Evolutionary conservation across 345 rosid species (phyloP), one percentile per base, ranked within the genome.

Genomic region (Schrenkiella parvula): DNA sequence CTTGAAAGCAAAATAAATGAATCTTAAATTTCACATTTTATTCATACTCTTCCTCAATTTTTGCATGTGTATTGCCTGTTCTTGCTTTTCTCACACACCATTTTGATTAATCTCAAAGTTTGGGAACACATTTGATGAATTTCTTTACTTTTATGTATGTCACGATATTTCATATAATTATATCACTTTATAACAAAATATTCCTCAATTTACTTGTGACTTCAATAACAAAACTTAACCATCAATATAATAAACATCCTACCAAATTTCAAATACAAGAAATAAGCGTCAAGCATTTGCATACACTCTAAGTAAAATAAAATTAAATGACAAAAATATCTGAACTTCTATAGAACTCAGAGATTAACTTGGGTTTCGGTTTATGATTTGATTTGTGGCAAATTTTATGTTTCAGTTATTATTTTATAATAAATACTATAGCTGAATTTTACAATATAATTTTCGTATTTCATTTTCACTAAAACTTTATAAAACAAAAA

Each of bases 81-180:
- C 22, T 68, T 67, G 79, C 79, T 68, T 75, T 61, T 34, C 11
- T 61, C 19, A 53, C 74, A 75, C 79, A 75, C 64, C 41, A 68
- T 68, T 58, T 68, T 19, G 69, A 68, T 68, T 75, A 52, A 68
- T 53, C 48, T 42, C 57, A 42, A 68, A 51, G 34, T 28, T 68
- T 67, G 39, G 13, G 15, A 39, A 56, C 62, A 58, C 43, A n/a
- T 19, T 19, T 56, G 8, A 37, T 57, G 15, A 21, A 15, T 55
- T 64, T n/a, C n/a, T n/a, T n/a, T n/a, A n/a, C n/a, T n/a, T 52
- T 43, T 4, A 15, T 43, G 22, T 55, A 34, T 43, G 4, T 47
- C 22, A 39, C 22, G 19, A 44, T 37, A 50, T 29, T 38, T 41
- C n/a, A 34, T 23, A 25, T 32, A 8, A 12, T 32, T 43, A 22